phyloP scores from a whole-genome alignment of 176 grass and related monocot species.

The Lolium multiflorum region DNA sequence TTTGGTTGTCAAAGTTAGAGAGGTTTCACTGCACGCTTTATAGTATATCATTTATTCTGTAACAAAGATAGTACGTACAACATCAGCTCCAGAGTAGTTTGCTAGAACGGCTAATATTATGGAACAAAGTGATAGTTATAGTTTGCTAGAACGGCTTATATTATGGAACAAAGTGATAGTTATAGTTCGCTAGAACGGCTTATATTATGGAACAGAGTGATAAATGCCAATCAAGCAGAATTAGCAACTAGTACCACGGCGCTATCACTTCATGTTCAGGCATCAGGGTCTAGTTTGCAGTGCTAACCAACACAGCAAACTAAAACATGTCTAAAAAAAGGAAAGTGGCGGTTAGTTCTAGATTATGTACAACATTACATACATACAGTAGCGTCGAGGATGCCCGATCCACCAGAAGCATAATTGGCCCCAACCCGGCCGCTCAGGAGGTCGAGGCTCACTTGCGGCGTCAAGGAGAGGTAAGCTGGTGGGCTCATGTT shows the following conservation, averaged over 20 bases:
- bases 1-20: background rate
- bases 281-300: background rate
- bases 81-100: no score
- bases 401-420: conserved; percentile 57
- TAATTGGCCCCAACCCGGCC: conserved; percentile 43
- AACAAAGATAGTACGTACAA: background rate
- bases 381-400: conserved; percentile 44
- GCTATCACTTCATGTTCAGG: background rate
- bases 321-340: background rate
- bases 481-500: conserved; percentile 49
- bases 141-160: no score
- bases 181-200: no score
- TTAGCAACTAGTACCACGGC: background rate
- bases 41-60: background rate
- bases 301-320: background rate
- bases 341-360: background rate
- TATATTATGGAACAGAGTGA: no score
- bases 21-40: background rate
- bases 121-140: background rate
- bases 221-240: background rate
- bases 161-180: background rate
- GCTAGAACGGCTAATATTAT: no score
- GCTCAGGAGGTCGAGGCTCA: conserved; percentile 12
- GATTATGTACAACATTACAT: conserved; percentile 1
- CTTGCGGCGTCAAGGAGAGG: conserved; percentile 25